Percentiles rank a stretch among this genome's conserved stretches.
These are phyloP conservation scores for Yamadazyma jaroonii DNA, from an alignment of 1,139 yeast species.

Conservation along the genomic window DNA sequence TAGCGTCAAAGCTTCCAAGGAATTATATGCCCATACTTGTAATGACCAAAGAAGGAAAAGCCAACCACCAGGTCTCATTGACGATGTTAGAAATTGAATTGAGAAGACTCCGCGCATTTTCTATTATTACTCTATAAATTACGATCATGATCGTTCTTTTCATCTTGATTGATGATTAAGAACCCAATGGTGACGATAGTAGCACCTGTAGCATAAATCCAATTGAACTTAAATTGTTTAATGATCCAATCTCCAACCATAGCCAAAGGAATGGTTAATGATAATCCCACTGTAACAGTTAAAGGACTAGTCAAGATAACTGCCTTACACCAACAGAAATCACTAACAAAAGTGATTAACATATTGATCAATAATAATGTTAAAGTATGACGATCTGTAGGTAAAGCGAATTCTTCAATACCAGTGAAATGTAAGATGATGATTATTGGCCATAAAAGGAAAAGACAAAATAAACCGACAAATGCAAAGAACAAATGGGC, in stretches of 20 bases:
- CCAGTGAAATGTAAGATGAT: constrained; percentile 60
- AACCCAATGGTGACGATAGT: constrained; percentile 76
- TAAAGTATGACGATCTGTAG: constrained; percentile 53
- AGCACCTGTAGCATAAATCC: constrained; percentile 76
- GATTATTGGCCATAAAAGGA: constrained; percentile 82
- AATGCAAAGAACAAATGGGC: constrained; percentile 90
- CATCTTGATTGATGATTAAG: constrained; percentile 76
- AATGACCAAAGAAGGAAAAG: no score
- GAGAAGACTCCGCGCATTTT: no score
- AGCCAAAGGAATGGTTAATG: constrained; percentile 91
- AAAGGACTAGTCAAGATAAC: constrained; percentile 89
- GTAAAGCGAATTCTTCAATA: constrained; percentile 70
- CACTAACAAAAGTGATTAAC: constrained; percentile 76
- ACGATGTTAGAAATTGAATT: no score
- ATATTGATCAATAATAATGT: constrained; percentile 63
- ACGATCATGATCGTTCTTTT: constrained; percentile 18
- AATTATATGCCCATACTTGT: background rate
- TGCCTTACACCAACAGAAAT: constrained; percentile 94
- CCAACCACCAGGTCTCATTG: no score
- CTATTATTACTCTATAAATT: background rate
- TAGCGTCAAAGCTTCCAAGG: constrained; percentile 13
- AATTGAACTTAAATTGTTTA: constrained; percentile 59
- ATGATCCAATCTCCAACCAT: constrained; percentile 85
- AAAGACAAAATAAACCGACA: constrained; percentile 79
- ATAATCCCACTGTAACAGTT: constrained; percentile 91